These are phyloP conservation scores for Phaseolus coccineus DNA, from an alignment of 331 rosid species.

Conservation along the genomic window DNA sequence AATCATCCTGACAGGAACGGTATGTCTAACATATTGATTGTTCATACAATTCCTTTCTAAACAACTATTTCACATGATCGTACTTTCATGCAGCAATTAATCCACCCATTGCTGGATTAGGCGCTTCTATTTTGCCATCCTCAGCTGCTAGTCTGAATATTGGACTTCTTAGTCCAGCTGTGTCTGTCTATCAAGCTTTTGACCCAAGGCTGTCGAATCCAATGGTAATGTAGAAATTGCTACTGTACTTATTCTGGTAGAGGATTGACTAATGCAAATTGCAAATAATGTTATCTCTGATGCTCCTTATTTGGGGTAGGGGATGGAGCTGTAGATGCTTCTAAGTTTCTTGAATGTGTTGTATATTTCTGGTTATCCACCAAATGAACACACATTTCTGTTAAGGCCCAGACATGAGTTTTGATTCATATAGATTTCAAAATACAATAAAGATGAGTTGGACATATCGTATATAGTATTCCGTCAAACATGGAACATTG, in stretches of 20 bases:
- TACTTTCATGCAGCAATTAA: conserved; percentile 63
- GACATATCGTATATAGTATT: not conserved
- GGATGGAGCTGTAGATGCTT: conserved; percentile 25
- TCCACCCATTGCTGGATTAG: conserved; percentile 64
- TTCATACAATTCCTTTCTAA: conserved; percentile 40
- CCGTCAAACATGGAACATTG: not conserved
- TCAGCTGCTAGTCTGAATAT: conserved; percentile 69
- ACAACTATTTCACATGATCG: conserved; percentile 23
- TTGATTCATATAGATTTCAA: not conserved
- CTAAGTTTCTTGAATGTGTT: not conserved
- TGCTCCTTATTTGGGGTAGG: conserved; percentile 42
- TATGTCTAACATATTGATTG: conserved; percentile 51
- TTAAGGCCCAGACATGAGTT: not conserved
- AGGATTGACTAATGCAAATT: conserved; percentile 28
- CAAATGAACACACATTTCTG: not conserved
- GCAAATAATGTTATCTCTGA: conserved; percentile 27
- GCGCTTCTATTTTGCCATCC: conserved; percentile 62
- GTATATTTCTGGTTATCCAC: conserved; percentile 15
- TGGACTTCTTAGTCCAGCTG: conserved; percentile 71
- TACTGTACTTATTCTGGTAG: conserved; percentile 23
- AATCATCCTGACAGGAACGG: conserved; percentile 91
- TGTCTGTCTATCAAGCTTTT: conserved; percentile 75
- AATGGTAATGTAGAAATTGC: conserved; percentile 61
- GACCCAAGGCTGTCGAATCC: conserved; percentile 76
- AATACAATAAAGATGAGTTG: conserved; percentile 12